Evolutionary conservation across 768 basidiomycete genomes (phyloP).

Genomic region (Mycena capillaripes): DNA sequence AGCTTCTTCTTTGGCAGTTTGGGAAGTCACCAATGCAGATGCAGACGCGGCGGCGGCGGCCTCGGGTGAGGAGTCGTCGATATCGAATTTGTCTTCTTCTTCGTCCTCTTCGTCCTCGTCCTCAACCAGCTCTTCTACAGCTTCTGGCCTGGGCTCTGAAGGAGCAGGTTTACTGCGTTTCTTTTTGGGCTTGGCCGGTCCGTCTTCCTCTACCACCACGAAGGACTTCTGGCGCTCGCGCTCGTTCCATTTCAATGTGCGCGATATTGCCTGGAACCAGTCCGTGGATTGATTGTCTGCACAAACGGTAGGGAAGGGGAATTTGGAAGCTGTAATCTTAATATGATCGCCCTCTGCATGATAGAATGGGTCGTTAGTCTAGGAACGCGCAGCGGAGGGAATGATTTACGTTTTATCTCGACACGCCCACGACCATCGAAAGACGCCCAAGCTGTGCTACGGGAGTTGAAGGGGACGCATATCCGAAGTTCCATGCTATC

Average conservation of each 20-base stretch:
- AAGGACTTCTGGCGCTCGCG: slow-evolving; percentile 98
- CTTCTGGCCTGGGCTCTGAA: slow-evolving; percentile 34
- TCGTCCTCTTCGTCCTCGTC: slow-evolving; percentile 65
- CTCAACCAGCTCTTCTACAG: slow-evolving; percentile 51
- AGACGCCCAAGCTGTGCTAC: slow-evolving; percentile 98
- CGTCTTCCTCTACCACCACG: slow-evolving; percentile 93
- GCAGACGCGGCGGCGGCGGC: slow-evolving; percentile 45
- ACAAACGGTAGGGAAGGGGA: slow-evolving; percentile 98
- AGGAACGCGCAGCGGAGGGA: neutral
- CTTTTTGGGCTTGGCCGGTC: slow-evolving; percentile 61
- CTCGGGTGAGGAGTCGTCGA: slow-evolving; percentile 88
- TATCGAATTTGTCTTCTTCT: slow-evolving; percentile 86
- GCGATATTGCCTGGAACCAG: slow-evolving; percentile 98
- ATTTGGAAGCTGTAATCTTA: slow-evolving; percentile 96
- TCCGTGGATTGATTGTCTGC: slow-evolving; percentile 98
- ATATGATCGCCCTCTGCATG: slow-evolving; percentile 98
- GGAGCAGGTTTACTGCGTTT: slow-evolving; percentile 40
- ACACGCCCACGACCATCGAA: slow-evolving; percentile 98
- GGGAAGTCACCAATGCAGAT: slow-evolving; percentile 26
- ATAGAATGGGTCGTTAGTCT: slow-evolving; percentile 18
- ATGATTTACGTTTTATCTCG: slow-evolving; percentile 89
- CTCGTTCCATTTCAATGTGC: slow-evolving; percentile 99
- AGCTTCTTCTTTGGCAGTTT: slow-evolving; percentile 39
- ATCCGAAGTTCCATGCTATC: slow-evolving; percentile 99
- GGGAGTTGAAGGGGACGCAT: slow-evolving; percentile 98